Evolutionary conservation across 306 rosid genomes (phyloP), one percentile per base, ranked within the genome.

Genomic region (Pyrus betulifolia): DNA sequence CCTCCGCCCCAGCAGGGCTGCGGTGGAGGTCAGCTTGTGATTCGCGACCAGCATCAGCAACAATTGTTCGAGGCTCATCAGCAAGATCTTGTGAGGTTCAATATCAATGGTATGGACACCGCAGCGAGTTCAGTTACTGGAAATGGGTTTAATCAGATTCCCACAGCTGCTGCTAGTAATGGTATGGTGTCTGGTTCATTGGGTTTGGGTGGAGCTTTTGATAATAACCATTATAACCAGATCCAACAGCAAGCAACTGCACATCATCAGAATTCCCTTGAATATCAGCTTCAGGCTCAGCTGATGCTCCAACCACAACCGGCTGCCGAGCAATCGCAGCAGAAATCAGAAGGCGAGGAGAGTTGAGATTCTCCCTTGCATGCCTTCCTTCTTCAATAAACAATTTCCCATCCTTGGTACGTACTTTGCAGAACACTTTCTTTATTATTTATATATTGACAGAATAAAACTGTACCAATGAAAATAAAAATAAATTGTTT

Each of bases 11-110:
- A 40, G 2, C 52, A 11, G 22, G 35, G 13, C 4, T 25, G 11
- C 5, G 4, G 27, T 11, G 80, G 73, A 0, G 83, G 82, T 0
- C 90, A 83, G 45, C 54, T 92, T 71, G 27, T 90, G 83, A 85
- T 92, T 78, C 86, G 90, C 2, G 91, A 92, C 1, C 69, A 83
- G 0, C 87, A 79, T 23, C 85, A 60, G 4, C 85, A 85, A 19
- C 93, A 86, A 82, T 75, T 93, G 80, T 82, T 86, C 21, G 93
- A 89, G 45, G 92, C 91, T 3, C 96, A 90, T 55, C 96, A 90
- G 35, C 80, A 76, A 4, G 68, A 76, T n/a, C 31, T 88, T 64
- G 57, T 88, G 60, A 78, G 92, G 74, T 90, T 88, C 45, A 82
- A 82, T 70, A 71, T 74, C 8, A 74, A 84, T 74, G 97, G 92